A percentile compares a stretch with the other conserved stretches of the same genome.
phyloP scores from a whole-genome alignment of 2,329 filamentous ascomycete species.

The Grosmannia clavigera region DNA sequence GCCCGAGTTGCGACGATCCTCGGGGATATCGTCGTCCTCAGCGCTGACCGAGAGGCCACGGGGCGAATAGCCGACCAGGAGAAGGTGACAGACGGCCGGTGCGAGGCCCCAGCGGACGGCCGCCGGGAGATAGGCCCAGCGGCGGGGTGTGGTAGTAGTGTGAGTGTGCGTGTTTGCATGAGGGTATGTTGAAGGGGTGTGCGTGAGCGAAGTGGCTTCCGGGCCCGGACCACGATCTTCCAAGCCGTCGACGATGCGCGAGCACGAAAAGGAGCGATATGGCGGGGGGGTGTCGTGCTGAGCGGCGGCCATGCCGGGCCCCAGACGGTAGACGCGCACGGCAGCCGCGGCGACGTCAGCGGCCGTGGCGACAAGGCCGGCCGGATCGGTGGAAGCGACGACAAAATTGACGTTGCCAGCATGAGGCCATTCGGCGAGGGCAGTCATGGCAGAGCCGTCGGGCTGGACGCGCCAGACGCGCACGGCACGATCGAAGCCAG shows the following conservation, averaged over 20 bases:
- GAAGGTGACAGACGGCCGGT: slow-evolving; percentile 31
- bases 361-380: slow-evolving; percentile 44
- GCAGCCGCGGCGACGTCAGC: slow-evolving; percentile 41
- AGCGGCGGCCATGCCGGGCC: slow-evolving; percentile 17
- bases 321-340: slow-evolving; percentile 43
- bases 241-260: slow-evolving; percentile 12
- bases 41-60: slow-evolving; percentile 29
- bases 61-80: slow-evolving; percentile 52
- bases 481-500: slow-evolving; percentile 49
- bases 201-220: no score
- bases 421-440: slow-evolving; percentile 41
- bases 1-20: slow-evolving; percentile 43
- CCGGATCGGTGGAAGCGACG: slow-evolving; percentile 33
- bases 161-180: background rate
- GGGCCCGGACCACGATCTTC: no score
- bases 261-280: slow-evolving; percentile 29
- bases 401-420: slow-evolving; percentile 51
- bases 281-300: slow-evolving; percentile 16
- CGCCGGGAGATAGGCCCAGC: slow-evolving; percentile 50
- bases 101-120: slow-evolving; percentile 50
- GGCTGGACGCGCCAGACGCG: slow-evolving; percentile 41
- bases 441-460: slow-evolving; percentile 28
- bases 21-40: slow-evolving; percentile 46
- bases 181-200: background rate
- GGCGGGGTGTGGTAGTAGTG: background rate